These are phyloP conservation scores for Mycena galopus DNA, from an alignment of 768 basidiomycete species.

Conservation along the genomic window DNA sequence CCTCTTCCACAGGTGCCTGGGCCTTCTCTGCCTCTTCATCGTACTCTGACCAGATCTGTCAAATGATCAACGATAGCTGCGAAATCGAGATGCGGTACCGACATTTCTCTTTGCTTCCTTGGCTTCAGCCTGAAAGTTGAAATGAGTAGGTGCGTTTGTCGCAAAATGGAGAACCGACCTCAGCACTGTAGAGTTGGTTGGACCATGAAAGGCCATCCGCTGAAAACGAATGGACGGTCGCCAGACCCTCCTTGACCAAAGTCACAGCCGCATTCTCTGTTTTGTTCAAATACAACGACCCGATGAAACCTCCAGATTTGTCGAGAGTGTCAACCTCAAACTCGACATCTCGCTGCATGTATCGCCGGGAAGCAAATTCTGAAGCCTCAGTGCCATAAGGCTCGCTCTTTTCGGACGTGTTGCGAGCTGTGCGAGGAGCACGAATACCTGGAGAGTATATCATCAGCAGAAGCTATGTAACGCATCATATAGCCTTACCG, in stretches of 20 bases:
- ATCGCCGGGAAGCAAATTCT: conserved; percentile 82
- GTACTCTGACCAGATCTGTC: conserved; percentile 89
- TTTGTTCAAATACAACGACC: conserved; percentile 86
- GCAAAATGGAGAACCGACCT: conserved; percentile 60
- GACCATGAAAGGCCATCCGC: conserved; percentile 87
- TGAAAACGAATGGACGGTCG: conserved; percentile 89
- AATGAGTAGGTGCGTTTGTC: not conserved
- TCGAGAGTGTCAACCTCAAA: conserved; percentile 92
- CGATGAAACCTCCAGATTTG: conserved; percentile 97
- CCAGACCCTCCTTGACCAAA: conserved; percentile 90
- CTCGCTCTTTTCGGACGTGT: conserved; percentile 85
- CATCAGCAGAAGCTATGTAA: conserved; percentile 8
- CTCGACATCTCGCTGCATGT: conserved; percentile 96
- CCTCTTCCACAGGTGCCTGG: conserved; percentile 60
- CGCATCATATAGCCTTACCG: conserved; percentile 57
- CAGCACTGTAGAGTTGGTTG: conserved; percentile 84
- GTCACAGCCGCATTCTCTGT: conserved; percentile 87
- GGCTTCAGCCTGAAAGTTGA: conserved; percentile 75
- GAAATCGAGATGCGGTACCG: conserved; percentile 43
- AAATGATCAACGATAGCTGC: conserved; percentile 11
- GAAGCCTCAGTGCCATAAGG: conserved; percentile 88
- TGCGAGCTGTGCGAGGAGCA: conserved; percentile 89
- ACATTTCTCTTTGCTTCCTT: conserved; percentile 86
- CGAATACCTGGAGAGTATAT: conserved; percentile 74
- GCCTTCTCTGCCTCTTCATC: conserved; percentile 79